Evolutionary conservation across 2,329 filamentous ascomycete species (phyloP).

Genomic region (Colletotrichum sp.): DNA sequence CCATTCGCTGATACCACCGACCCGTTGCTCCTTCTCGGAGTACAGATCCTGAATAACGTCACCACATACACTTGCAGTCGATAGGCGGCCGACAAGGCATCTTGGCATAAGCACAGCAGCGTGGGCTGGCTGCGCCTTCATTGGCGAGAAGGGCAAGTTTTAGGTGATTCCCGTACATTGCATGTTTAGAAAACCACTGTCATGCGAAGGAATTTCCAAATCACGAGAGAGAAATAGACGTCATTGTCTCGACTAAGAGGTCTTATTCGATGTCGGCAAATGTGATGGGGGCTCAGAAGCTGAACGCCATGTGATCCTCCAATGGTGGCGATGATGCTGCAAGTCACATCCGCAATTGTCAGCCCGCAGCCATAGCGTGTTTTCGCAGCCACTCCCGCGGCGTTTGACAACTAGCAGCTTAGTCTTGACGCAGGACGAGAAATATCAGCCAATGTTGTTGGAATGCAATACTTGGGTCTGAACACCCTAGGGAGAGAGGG

Average conservation of each 20-base stretch:
- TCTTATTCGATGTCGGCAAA: neutral
- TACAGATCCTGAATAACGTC: neutral
- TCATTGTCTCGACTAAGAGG: neutral
- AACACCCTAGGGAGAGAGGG: neutral
- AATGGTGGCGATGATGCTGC: neutral
- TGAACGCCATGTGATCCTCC: neutral
- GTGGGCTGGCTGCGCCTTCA: neutral
- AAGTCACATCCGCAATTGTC: neutral
- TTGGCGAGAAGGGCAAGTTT: neutral
- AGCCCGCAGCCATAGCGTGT: neutral
- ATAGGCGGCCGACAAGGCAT: neutral
- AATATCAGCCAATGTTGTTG: neutral
- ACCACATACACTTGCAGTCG: neutral
- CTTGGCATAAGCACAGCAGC: neutral
- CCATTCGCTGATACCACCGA: neutral
- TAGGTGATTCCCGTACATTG: neutral
- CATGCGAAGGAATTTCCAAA: neutral
- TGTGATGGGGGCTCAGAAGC: neutral
- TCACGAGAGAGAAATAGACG: neutral
- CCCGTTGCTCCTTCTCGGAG: neutral
- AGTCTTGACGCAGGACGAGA: neutral
- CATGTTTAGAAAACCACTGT: neutral
- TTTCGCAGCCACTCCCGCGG: neutral
- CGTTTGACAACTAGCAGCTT: neutral
- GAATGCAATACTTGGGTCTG: neutral